Evolutionary conservation across 352 stramenopile genomes (phyloP).

Genomic region (Phytophthora megakarya): DNA sequence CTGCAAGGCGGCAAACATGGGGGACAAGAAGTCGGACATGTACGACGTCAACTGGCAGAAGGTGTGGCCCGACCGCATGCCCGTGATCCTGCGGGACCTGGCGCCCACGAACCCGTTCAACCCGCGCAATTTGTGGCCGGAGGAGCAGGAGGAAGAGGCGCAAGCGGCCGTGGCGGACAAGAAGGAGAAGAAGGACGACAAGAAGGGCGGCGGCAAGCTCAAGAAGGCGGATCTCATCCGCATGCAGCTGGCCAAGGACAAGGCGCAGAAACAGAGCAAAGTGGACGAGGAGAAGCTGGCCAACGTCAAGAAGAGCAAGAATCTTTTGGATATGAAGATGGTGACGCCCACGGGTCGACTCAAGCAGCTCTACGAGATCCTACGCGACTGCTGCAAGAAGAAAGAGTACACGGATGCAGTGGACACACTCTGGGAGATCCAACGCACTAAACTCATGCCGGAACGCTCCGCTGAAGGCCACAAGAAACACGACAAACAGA

Average conservation of each 20-base stretch:
- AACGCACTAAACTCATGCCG: slow-evolving; percentile 68
- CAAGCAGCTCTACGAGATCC: slow-evolving; percentile 88
- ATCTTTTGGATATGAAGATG: slow-evolving; percentile 88
- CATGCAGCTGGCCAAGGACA: slow-evolving; percentile 87
- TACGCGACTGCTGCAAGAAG: slow-evolving; percentile 82
- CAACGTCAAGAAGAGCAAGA: slow-evolving; percentile 87
- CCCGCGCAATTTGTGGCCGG: slow-evolving; percentile 83
- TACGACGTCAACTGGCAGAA: slow-evolving; percentile 91
- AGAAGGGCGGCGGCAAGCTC: slow-evolving; percentile 58
- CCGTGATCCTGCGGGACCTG: slow-evolving; percentile 85
- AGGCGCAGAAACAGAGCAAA: slow-evolving; percentile 86
- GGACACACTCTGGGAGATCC: slow-evolving; percentile 89
- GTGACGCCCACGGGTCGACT: slow-evolving; percentile 76
- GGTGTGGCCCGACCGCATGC: slow-evolving; percentile 88
- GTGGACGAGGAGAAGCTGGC: slow-evolving; percentile 88
- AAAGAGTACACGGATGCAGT: slow-evolving; percentile 87
- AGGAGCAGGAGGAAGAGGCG: slow-evolving; percentile 68
- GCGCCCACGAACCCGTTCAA: slow-evolving; percentile 88
- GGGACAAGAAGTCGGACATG: slow-evolving; percentile 78
- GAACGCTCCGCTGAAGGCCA: slow-evolving; percentile 49
- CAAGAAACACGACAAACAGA: slow-evolving; percentile 78
- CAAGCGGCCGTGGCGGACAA: slow-evolving; percentile 17
- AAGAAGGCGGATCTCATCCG: slow-evolving; percentile 90
- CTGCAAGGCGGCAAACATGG: slow-evolving; percentile 32
- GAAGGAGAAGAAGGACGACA: slow-evolving; percentile 48